Evolutionary conservation across 2,329 filamentous ascomycete genomes (phyloP).

Genomic region (Fusarium secorum): DNA sequence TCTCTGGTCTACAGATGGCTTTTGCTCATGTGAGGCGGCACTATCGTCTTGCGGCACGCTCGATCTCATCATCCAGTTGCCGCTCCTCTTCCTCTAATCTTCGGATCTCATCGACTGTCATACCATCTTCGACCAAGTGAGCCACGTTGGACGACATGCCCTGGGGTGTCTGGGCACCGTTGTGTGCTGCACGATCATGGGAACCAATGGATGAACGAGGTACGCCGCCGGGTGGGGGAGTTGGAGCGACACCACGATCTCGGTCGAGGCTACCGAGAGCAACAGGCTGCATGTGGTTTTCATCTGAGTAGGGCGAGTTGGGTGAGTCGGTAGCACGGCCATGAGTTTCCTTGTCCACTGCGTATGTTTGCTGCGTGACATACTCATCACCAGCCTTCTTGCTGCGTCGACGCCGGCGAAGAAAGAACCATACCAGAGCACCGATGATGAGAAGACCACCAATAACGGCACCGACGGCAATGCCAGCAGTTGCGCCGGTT

Average conservation of each 20-base stretch:
- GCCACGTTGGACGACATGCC: conserved; percentile 52
- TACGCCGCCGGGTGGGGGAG: conserved; percentile 8
- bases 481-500: conserved; percentile 56
- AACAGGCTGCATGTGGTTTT: conserved; percentile 43
- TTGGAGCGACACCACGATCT: conserved; percentile 9
- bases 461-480: conserved; percentile 53
- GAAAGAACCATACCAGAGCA: conserved; percentile 53
- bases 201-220: conserved; percentile 32
- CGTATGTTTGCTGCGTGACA: conserved; percentile 48
- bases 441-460: conserved; percentile 51
- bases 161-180: conserved; percentile 40
- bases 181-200: conserved; percentile 19
- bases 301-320: conserved; percentile 55
- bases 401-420: conserved; percentile 51
- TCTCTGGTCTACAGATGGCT: conserved; percentile 4
- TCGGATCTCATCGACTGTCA: conserved; percentile 65
- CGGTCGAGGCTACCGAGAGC: conserved; percentile 25
- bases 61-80: conserved; percentile 64
- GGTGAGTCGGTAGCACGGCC: conserved; percentile 50
- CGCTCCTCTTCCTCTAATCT: conserved; percentile 66
- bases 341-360: conserved; percentile 57
- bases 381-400: conserved; percentile 33
- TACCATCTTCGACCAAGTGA: conserved; percentile 66
- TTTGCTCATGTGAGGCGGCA: conserved; percentile 11
- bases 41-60: conserved; percentile 50